These are phyloP conservation scores for Psilocybe subaeruginosa DNA, from an alignment of 768 basidiomycete genomes.

Conservation along the genomic window DNA sequence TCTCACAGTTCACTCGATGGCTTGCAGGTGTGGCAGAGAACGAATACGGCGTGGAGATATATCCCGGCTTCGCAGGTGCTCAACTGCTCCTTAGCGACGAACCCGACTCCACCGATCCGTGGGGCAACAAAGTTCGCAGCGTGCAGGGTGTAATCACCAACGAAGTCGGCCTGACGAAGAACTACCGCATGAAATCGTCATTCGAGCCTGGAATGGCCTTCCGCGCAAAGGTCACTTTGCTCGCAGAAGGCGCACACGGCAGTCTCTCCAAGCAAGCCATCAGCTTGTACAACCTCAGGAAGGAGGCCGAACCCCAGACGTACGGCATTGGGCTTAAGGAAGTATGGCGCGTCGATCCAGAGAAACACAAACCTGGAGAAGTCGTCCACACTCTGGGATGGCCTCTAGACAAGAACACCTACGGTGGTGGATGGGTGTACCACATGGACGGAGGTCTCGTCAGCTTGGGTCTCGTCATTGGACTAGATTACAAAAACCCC, in stretches of 20 bases:
- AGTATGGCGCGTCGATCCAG: conserved; percentile 86
- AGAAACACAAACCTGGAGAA: conserved; percentile 66
- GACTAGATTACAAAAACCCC: conserved; percentile 93
- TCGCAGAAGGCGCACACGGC: conserved; percentile 96
- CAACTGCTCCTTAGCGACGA: conserved; percentile 72
- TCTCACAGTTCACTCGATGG: conserved; percentile 91
- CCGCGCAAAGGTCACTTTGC: conserved; percentile 85
- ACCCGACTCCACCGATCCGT: conserved; percentile 39
- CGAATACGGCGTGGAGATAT: conserved; percentile 87
- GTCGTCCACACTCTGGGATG: conserved; percentile 96
- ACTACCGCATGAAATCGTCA: conserved; percentile 74
- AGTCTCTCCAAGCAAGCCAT: conserved; percentile 83
- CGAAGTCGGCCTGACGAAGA: conserved; percentile 88
- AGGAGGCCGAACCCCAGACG: conserved; percentile 80
- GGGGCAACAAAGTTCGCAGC: conserved; percentile 45
- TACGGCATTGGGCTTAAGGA: conserved; percentile 97
- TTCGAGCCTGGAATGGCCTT: conserved; percentile 99
- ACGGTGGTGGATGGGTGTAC: conserved; percentile 94
- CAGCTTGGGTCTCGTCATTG: conserved; percentile 88
- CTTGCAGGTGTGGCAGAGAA: conserved; percentile 82
- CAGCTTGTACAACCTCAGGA: conserved; percentile 73
- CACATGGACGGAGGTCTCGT: conserved; percentile 95
- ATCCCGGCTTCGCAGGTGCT: conserved; percentile 96
- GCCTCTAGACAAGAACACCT: conserved; percentile 83
- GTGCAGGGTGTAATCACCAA: conserved; percentile 88